A percentile compares a stretch with the other conserved stretches of the same genome.
phyloP scores from a whole-genome alignment of 306 rosid genomes.

The Vigna angularis region DNA sequence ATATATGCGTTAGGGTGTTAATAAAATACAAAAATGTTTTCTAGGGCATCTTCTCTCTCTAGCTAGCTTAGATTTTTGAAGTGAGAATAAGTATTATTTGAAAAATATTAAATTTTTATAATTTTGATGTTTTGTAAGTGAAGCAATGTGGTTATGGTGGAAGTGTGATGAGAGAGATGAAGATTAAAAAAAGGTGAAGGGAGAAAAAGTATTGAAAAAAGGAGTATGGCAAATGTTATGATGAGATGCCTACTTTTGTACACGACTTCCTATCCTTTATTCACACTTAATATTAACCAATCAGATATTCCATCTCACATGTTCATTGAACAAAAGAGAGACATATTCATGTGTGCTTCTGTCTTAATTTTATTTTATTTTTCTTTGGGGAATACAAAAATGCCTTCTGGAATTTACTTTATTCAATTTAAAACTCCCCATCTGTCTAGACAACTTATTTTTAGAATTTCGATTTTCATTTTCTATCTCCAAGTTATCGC shows the following conservation, averaged over 20 bases:
- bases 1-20: conserved; percentile 36
- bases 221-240: conserved; percentile 40
- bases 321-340: conserved; percentile 43
- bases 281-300: conserved; percentile 43
- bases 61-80: background rate
- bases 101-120: background rate
- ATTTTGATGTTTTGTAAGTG: conserved; percentile 42
- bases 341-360: conserved; percentile 53
- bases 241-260: conserved; percentile 53
- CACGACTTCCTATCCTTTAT: conserved; percentile 32
- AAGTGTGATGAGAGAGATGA: conserved; percentile 5
- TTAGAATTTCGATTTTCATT: background rate
- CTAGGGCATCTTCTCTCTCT: conserved; percentile 50
- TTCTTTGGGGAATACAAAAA: conserved; percentile 21
- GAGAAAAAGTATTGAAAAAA: conserved; percentile 25
- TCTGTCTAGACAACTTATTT: background rate
- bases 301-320: conserved; percentile 47
- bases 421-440: conserved; percentile 1
- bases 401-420: conserved; percentile 42
- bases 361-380: conserved; percentile 4
- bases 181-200: background rate
- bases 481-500: background rate
- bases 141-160: conserved; percentile 42
- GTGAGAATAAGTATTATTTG: background rate
- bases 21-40: conserved; percentile 51